Conservation (phyloP, 2,329 filamentous ascomycete species). For the Neofusicoccum sp. region DNA sequence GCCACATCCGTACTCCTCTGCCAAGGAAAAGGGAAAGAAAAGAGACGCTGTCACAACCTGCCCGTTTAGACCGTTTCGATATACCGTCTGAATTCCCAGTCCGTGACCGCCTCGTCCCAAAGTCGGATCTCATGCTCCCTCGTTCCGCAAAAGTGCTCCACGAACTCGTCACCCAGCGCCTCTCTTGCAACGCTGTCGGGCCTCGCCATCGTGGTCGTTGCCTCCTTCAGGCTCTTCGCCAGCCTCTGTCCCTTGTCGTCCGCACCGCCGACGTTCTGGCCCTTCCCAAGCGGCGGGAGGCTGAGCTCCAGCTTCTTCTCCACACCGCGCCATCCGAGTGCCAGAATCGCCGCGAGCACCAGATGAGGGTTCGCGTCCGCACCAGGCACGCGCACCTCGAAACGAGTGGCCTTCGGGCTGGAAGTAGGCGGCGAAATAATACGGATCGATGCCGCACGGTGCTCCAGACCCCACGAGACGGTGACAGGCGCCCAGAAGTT, state of each 20-base stretch:
- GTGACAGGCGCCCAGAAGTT: slow-evolving; percentile 99
- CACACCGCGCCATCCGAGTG: slow-evolving; percentile 84
- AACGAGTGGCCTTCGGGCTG: slow-evolving; percentile 80
- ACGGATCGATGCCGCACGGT: slow-evolving; percentile 86
- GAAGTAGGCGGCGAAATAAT: slow-evolving; percentile 85
- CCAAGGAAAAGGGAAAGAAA: neutral
- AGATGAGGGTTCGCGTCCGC: slow-evolving; percentile 89
- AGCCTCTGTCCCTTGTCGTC: slow-evolving; percentile 72
- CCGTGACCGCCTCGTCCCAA: slow-evolving; percentile 95
- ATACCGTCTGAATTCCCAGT: slow-evolving; percentile 83
- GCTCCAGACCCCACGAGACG: slow-evolving; percentile 94
- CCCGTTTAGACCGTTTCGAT: slow-evolving; percentile 70
- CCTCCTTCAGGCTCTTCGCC: slow-evolving; percentile 82
- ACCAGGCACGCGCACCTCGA: slow-evolving; percentile 91
- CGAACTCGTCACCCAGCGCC: slow-evolving; percentile 91
- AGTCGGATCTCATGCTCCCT: slow-evolving; percentile 85
- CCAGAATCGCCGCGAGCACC: slow-evolving; percentile 82
- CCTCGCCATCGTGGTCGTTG: slow-evolving; percentile 72
- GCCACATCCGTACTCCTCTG: neutral
- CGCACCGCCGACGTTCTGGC: slow-evolving; percentile 73
- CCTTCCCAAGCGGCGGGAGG: slow-evolving; percentile 79
- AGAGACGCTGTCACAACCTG: neutral
- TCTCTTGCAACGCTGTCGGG: slow-evolving; percentile 85
- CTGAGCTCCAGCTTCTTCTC: slow-evolving; percentile 86
- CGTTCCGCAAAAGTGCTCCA: slow-evolving; percentile 91